Percentiles rank a stretch among this genome's conserved stretches.
These are phyloP conservation scores for Acrodontium crateriforme DNA, from an alignment of 2,329 filamentous ascomycete genomes.

Conservation along the genomic window DNA sequence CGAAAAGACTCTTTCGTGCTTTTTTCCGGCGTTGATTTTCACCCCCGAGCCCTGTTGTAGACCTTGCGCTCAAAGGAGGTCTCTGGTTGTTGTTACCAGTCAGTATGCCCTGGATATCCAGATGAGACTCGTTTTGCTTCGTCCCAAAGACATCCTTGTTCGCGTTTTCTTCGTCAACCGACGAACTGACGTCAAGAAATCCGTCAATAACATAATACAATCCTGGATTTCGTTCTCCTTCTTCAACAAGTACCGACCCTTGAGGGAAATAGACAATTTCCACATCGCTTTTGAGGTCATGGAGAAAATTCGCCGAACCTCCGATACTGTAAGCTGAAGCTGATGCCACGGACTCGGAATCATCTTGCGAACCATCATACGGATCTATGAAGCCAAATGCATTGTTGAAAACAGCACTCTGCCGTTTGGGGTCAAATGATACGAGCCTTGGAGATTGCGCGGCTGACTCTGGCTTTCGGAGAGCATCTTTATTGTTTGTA, in stretches of 20 bases:
- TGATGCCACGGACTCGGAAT: slow-evolving; percentile 66
- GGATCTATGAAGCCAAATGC: slow-evolving; percentile 43
- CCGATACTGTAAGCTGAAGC: slow-evolving; percentile 37
- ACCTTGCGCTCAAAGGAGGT: slow-evolving; percentile 8
- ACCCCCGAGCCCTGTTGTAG: slow-evolving; percentile 10
- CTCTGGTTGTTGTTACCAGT: slow-evolving; percentile 5
- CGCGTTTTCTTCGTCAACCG: slow-evolving; percentile 49
- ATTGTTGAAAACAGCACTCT: slow-evolving; percentile 74
- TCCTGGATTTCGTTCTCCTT: slow-evolving; percentile 91
- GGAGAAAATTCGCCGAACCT: slow-evolving; percentile 50
- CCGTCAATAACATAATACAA: slow-evolving; percentile 97
- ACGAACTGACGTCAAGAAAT: slow-evolving; percentile 87
- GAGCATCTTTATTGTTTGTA: slow-evolving; percentile 49
- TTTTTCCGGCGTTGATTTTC: slow-evolving; percentile 30
- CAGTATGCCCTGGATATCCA: slow-evolving; percentile 22
- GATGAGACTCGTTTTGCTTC: slow-evolving; percentile 16
- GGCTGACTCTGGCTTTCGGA: slow-evolving; percentile 57
- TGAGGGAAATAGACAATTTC: slow-evolving; percentile 97
- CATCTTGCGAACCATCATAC: slow-evolving; percentile 69
- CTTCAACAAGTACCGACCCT: slow-evolving; percentile 84
- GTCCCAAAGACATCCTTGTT: slow-evolving; percentile 32
- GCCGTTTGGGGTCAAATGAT: slow-evolving; percentile 67
- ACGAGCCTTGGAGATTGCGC: slow-evolving; percentile 76
- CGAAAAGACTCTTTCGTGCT: slow-evolving; percentile 55
- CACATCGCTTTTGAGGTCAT: slow-evolving; percentile 80